Evolutionary conservation across 2,329 filamentous ascomycete species (phyloP).

Genomic region (Torrubiella hemipterigena): DNA sequence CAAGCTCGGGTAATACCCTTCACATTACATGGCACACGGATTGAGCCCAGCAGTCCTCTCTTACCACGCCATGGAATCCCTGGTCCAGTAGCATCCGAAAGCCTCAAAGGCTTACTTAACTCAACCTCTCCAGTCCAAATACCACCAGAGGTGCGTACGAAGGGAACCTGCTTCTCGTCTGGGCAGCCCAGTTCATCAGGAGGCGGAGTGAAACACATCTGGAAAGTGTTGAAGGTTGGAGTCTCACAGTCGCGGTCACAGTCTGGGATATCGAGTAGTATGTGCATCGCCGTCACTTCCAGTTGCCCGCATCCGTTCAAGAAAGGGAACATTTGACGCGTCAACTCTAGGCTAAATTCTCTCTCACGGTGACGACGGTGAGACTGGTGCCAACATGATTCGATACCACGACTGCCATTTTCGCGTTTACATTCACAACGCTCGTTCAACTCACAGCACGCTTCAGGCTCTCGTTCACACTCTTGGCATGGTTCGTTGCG

Average conservation of each 20-base stretch:
- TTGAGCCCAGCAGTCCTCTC: not conserved
- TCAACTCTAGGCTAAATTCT: not conserved
- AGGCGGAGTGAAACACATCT: conserved; percentile 2
- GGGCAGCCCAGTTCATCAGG: not conserved
- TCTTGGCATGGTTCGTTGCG: not conserved
- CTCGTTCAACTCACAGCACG: not conserved
- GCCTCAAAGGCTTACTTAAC: conserved; percentile 1
- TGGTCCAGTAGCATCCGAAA: conserved; percentile 1
- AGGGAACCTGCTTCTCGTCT: conserved; percentile 3
- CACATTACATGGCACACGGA: conserved; percentile 1
- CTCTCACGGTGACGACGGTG: conserved; percentile 1
- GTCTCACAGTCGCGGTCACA: not conserved
- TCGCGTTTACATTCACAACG: not conserved
- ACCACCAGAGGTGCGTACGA: conserved; percentile 2
- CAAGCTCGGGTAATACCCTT: no score
- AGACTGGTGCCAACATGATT: not conserved
- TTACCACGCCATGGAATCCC: not conserved
- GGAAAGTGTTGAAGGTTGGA: conserved; percentile 1
- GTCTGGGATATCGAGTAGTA: conserved; percentile 2
- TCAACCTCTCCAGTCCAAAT: conserved; percentile 1
- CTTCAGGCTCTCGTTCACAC: not conserved
- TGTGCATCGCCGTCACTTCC: not conserved
- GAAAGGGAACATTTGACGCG: conserved; percentile 5
- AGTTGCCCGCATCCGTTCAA: not conserved
- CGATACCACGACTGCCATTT: not conserved